phyloP scores from a whole-genome alignment of 768 basidiomycete genomes.

The Clitopilus hobsonii region DNA sequence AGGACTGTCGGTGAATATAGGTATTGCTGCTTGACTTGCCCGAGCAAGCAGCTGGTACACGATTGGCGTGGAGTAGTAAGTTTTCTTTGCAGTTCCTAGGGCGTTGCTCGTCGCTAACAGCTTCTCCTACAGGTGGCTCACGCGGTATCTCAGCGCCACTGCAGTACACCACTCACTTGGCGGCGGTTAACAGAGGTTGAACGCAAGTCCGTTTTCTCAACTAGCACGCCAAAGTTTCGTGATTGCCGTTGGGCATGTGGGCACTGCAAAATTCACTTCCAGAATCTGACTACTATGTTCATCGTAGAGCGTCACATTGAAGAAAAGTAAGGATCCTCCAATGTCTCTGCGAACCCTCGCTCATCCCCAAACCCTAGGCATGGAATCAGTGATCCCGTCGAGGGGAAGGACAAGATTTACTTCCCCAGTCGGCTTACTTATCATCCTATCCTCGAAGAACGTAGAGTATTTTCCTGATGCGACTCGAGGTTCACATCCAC shows the following conservation, averaged over 20 bases:
- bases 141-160: neutral
- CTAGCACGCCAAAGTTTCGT: neutral
- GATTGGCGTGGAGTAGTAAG: slow-evolving; percentile 11
- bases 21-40: slow-evolving; percentile 7
- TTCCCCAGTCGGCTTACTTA: neutral
- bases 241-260: neutral
- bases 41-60: neutral
- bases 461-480: neutral
- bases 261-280: neutral
- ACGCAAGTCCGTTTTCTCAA: neutral
- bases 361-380: neutral
- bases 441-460: neutral
- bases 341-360: neutral
- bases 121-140: neutral
- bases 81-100: neutral
- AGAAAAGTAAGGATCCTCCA: neutral
- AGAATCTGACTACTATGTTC: neutral
- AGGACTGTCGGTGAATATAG: neutral
- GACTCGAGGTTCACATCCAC: neutral
- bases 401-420: neutral
- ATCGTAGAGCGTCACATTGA: neutral
- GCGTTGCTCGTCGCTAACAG: neutral
- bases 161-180: neutral
- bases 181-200: neutral
- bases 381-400: neutral